Evolutionary conservation across 768 basidiomycete genomes (phyloP), one percentile per base, ranked within the genome.

Genomic region (Pleurotus cornucopiae): DNA sequence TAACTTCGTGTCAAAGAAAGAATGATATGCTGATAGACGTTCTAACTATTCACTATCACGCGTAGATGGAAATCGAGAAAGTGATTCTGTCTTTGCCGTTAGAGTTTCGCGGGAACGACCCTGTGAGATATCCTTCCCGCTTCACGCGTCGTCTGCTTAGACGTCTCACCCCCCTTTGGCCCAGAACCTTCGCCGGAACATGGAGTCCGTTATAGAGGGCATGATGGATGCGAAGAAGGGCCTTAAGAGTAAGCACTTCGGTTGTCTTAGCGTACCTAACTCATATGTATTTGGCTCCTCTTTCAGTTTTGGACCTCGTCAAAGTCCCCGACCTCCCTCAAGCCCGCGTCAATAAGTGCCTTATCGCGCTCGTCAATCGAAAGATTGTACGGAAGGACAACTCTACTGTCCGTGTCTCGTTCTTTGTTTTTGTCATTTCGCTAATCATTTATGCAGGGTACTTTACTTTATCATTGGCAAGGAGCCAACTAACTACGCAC

Each of bases 341-440:
- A 73, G 89, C 93, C 6, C 80, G 90, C 43, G 94, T 93, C 41
- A 96, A 97, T 69, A 95, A 93, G 67, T 96, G 93, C 62, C 76
- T 98, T 38, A 93, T 98, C 52, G 91, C 93, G 1, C 75, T 98
- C 5, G 93, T 95, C 3, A 88, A 88, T 65, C 80, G 91, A 48
- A 96, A 95, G 66, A 79, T 91, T 16, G 89, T 94, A 0, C 76
- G 74, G 55, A 95, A 94, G 69, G 85, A 89, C 43, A 89, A 77
- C 48, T 74, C 73, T 48, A 80, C 84, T 2, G 85, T 86, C 56
- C 49, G 83, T 62, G 40, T 18, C 58, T 25, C 26, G 5, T 23
- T 20, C 12, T 43, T 12, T 46, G 1, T 13, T 11, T 51, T 39
- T 6, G 6, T 14, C 39, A 2, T 26, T 40, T 43, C 47, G 23